These are phyloP conservation scores for Geotrichum bryndzae DNA, from an alignment of 1,139 yeast species.

Conservation along the genomic window DNA sequence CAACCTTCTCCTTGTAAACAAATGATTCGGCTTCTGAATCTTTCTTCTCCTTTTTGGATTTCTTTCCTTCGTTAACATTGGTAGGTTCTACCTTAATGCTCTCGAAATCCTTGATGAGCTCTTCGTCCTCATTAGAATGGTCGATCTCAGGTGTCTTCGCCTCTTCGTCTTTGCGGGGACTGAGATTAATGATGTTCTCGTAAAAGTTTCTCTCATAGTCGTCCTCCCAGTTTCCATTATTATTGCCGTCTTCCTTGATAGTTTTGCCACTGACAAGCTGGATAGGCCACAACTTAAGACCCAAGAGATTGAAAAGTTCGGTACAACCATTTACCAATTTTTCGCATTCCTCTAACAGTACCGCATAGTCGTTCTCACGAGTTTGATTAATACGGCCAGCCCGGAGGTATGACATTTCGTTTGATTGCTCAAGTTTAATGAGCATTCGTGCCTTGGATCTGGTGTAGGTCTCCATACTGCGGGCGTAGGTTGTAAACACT, in stretches of 20 bases:
- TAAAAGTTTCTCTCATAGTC: slow-evolving; percentile 18
- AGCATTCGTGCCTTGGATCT: slow-evolving; percentile 32
- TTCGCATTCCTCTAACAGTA: slow-evolving; percentile 12
- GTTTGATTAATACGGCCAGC: slow-evolving; percentile 14
- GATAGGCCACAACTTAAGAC: slow-evolving; percentile 12
- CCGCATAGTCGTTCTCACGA: slow-evolving; percentile 5
- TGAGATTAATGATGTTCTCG: slow-evolving; percentile 16
- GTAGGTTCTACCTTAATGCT: background rate
- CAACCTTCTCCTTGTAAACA: slow-evolving; percentile 19
- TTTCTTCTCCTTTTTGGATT: slow-evolving; percentile 9
- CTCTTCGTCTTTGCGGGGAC: slow-evolving; percentile 9
- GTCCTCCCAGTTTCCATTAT: slow-evolving; percentile 21
- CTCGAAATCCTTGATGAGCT: slow-evolving; percentile 6
- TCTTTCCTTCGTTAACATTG: slow-evolving; percentile 10
- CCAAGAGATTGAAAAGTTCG: slow-evolving; percentile 13
- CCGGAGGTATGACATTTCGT: slow-evolving; percentile 13
- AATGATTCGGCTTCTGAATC: slow-evolving; percentile 14
- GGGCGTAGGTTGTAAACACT: slow-evolving; percentile 46
- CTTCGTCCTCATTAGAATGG: slow-evolving; percentile 16
- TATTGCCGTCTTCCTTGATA: slow-evolving; percentile 12
- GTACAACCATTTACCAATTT: slow-evolving; percentile 11
- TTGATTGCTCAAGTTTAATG: slow-evolving; percentile 12
- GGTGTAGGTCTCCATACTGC: slow-evolving; percentile 41
- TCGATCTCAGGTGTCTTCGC: slow-evolving; percentile 10
- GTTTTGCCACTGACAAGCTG: slow-evolving; percentile 10